Conservation (phyloP, 768 basidiomycete species). For the Trametes maxima region DNA sequence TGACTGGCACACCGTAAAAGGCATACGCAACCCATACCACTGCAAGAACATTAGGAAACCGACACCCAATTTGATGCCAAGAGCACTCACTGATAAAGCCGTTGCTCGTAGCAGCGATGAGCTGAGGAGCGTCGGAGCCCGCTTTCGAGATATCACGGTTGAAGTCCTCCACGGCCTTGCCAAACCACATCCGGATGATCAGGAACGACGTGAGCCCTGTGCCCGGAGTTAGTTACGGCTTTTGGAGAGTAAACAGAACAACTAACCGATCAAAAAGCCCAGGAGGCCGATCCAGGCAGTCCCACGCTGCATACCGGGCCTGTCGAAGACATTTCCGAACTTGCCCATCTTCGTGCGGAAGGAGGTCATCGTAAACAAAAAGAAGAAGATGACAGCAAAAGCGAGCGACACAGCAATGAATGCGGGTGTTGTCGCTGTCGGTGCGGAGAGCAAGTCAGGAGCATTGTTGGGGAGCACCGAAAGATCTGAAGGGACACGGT, state of each 20-base stretch:
- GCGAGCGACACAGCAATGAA: slow-evolving; percentile 65
- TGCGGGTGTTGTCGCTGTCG: slow-evolving; percentile 59
- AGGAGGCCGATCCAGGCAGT: slow-evolving; percentile 78
- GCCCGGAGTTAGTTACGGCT: not conserved
- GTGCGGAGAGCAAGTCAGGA: slow-evolving; percentile 59
- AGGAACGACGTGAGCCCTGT: slow-evolving; percentile 70
- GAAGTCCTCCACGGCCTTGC: slow-evolving; percentile 78
- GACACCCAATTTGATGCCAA: not conserved
- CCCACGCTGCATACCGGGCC: slow-evolving; percentile 54
- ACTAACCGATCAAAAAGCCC: slow-evolving; percentile 72
- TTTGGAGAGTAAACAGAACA: not conserved
- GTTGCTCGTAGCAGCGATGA: slow-evolving; percentile 66
- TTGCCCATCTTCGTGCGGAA: slow-evolving; percentile 67
- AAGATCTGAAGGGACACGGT: slow-evolving; percentile 49
- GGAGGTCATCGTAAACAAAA: slow-evolving; percentile 65
- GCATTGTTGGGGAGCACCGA: slow-evolving; percentile 59
- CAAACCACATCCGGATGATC: slow-evolving; percentile 79
- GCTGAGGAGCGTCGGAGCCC: slow-evolving; percentile 55
- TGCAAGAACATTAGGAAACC: slow-evolving; percentile 30
- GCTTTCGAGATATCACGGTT: slow-evolving; percentile 59
- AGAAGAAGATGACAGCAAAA: slow-evolving; percentile 62
- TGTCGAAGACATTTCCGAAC: slow-evolving; percentile 51
- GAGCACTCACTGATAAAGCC: slow-evolving; percentile 69
- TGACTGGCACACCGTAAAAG: slow-evolving; percentile 70
- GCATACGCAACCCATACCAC: slow-evolving; percentile 83